phyloP scores from a whole-genome alignment of 2,329 filamentous ascomycete species.

The Teratosphaeriaceae sp. region DNA sequence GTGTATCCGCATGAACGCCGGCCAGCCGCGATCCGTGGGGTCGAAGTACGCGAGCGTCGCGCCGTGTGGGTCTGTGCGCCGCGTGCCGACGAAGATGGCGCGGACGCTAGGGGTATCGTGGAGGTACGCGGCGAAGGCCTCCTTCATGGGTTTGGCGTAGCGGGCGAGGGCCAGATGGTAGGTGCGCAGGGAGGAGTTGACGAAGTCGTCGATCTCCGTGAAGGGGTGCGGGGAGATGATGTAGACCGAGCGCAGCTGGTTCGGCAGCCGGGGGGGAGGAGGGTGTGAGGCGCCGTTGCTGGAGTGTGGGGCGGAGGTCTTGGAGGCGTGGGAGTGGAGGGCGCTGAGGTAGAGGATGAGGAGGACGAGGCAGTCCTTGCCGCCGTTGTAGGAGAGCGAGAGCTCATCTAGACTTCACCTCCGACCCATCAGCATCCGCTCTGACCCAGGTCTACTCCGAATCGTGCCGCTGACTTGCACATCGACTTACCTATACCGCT shows the following conservation, averaged over 20 bases:
- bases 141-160: constrained; percentile 72
- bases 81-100: constrained; percentile 80
- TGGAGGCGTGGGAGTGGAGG: constrained; percentile 34
- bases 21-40: constrained; percentile 83
- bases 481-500: constrained; percentile 60
- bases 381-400: constrained; percentile 92
- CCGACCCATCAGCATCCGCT: constrained; percentile 6
- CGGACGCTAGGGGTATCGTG: constrained; percentile 56
- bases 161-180: constrained; percentile 73
- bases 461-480: no score
- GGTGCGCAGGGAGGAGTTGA: constrained; percentile 53
- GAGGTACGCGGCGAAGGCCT: constrained; percentile 73
- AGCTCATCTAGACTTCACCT: constrained; percentile 61
- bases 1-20: constrained; percentile 84
- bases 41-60: constrained; percentile 74
- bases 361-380: constrained; percentile 94
- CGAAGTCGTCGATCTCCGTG: constrained; percentile 77
- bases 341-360: constrained; percentile 76
- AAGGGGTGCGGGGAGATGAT: constrained; percentile 83
- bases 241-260: constrained; percentile 74
- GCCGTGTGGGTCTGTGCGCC: constrained; percentile 88
- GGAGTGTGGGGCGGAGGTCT: neutral
- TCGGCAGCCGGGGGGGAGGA: constrained; percentile 29
- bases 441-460: neutral
- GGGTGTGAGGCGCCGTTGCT: constrained; percentile 12